Conservation (phyloP, 306 rosid genomes). For the Castanospermum australe region DNA sequence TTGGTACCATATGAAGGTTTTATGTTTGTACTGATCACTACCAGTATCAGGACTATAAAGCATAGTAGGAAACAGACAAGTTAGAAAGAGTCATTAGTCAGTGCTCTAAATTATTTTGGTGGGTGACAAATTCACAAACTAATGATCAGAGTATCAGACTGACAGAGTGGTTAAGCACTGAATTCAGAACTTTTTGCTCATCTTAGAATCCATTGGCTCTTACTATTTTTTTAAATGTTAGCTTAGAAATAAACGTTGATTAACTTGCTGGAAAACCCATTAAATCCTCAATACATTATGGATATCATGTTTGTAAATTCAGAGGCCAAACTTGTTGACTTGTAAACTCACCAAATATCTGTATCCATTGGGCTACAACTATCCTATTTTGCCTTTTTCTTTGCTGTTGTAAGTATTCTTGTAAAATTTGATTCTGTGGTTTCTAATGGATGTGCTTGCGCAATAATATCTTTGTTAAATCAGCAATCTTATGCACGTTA, state of each 20-base stretch:
- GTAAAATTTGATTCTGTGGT: no score
- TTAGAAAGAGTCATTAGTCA: not conserved
- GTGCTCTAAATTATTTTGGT: not conserved
- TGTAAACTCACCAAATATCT: no score
- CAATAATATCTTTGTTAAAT: no score
- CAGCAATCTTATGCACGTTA: no score
- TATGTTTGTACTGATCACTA: not conserved
- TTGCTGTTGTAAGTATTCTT: no score
- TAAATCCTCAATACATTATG: no score
- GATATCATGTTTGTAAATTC: no score
- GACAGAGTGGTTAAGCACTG: not conserved
- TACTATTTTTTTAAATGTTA: conserved; percentile 3
- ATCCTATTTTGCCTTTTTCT: no score
- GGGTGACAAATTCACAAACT: not conserved
- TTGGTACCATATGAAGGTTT: not conserved
- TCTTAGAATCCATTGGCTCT: not conserved
- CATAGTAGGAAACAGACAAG: not conserved
- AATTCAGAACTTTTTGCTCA: not conserved
- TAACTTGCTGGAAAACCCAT: not conserved
- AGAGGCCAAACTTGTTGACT: no score
- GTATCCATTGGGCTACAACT: no score
- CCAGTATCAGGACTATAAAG: not conserved
- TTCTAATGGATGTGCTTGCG: not conserved
- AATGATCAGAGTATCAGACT: not conserved
- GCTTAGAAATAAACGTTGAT: not conserved